Evolutionary conservation across 2,329 filamentous ascomycete genomes (phyloP), one percentile per base, ranked within the genome.

Genomic region (Colletotrichum gigasporum): DNA sequence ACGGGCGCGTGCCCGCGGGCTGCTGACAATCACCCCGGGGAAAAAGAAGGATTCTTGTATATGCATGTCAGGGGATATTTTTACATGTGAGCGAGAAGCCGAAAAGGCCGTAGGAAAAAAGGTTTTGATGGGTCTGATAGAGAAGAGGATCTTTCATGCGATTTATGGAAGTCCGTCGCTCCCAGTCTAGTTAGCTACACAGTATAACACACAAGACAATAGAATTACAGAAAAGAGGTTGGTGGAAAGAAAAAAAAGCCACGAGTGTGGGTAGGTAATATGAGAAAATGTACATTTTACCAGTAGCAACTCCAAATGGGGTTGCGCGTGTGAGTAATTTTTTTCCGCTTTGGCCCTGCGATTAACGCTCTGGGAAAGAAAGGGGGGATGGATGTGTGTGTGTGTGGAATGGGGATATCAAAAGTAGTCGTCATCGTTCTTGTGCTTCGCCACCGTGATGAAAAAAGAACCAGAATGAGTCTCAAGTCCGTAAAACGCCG

Each of bases 341-440:
- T 53, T 60, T 41, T 50, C 32, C 39, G 41, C 28, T 20, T 53
- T 42, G 26, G 30, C 32, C 18, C n/a, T 42, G 30, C 16, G 18
- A 22, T 42, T 35, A 12, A 42, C 47, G 55, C 32, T 52, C 47
- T 35, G 41, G 22, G 39, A 47, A 45, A 52, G 35, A 44, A 47
- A 26, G n/a, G 18, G 20, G n/a, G 24, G 24, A 20, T 28, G 37
- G 14, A n/a, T 34, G 18, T 14, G 14, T 28, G 14, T 5, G 18
- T 47, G 24, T 8, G n/a, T n/a, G n/a, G 41, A 24, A 20, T 28
- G 34, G 61, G 62, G 62, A 65, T 65, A 65, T 65, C 62, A 62
- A 51, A 45, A 65, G 48, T 42, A 62, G 56, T 65, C 62, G 62
- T 65, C 62, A 65, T 65, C 62, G 62, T 65, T 55, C 50, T 62